phyloP scores from a whole-genome alignment of 2,329 filamentous ascomycete species.

The Fusarium keratoplasticum region DNA sequence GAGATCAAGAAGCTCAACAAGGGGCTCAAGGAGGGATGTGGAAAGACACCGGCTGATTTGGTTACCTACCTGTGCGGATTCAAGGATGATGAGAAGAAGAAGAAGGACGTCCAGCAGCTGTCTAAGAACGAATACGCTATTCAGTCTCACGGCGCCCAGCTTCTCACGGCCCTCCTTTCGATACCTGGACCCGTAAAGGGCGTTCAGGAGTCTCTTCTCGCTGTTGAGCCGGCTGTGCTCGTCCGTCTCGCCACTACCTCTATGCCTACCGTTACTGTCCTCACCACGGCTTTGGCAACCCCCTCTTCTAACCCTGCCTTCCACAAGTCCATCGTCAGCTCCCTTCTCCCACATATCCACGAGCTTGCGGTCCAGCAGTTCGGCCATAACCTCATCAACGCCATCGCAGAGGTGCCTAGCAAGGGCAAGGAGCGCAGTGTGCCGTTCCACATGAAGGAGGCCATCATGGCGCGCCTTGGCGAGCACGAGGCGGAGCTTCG shows the following conservation, averaged over 20 bases:
- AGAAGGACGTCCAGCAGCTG: conserved; percentile 52
- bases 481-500: conserved; percentile 62
- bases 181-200: conserved; percentile 78
- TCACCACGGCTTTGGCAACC: conserved; percentile 62
- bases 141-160: conserved; percentile 79
- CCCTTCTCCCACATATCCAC: conserved; percentile 57
- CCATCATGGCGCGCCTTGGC: conserved; percentile 62
- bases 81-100: conserved; percentile 52
- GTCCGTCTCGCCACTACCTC: conserved; percentile 72
- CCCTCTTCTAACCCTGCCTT: conserved; percentile 63
- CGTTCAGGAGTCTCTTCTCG: conserved; percentile 78
- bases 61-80: conserved; percentile 63
- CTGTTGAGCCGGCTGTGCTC: conserved; percentile 66
- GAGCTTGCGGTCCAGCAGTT: conserved; percentile 62
- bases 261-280: conserved; percentile 60
- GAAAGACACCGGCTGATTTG: conserved; percentile 59
- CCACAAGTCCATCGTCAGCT: conserved; percentile 66
- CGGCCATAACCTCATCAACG: conserved; percentile 64
- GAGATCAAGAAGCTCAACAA: conserved; percentile 61
- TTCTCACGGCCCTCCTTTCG: conserved; percentile 82
- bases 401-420: conserved; percentile 62
- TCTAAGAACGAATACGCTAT: conserved; percentile 69
- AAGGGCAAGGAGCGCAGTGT: conserved; percentile 60
- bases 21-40: conserved; percentile 61
- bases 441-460: conserved; percentile 69